Conservation (phyloP, 2,329 filamentous ascomycete genomes). For the Trichoderma brevicompactum region DNA sequence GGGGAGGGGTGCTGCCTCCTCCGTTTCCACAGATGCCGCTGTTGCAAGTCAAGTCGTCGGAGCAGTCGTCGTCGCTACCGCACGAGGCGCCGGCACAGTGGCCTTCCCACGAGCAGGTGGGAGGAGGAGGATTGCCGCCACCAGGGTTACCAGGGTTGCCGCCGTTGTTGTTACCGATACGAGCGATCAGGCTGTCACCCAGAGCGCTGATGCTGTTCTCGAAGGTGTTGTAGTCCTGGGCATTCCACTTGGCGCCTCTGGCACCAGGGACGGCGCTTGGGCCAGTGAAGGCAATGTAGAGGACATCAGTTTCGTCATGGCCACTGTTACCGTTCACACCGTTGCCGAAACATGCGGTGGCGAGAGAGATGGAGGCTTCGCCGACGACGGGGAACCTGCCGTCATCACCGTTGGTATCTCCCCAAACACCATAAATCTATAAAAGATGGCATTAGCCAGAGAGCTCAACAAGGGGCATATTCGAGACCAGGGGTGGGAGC, state of each 20-base stretch:
- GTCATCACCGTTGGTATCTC: conserved; percentile 62
- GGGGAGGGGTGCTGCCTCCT: background rate
- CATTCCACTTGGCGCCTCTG: conserved; percentile 58
- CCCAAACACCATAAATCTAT: conserved; percentile 63
- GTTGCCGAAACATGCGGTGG: conserved; percentile 60
- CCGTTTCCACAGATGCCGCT: conserved; percentile 31
- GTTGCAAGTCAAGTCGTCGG: conserved; percentile 31
- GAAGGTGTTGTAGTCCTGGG: conserved; percentile 54
- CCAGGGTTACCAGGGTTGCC: too few species aligned
- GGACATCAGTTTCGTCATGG: conserved; percentile 60
- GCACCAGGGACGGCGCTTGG: conserved; percentile 60
- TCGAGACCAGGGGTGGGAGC: background rate
- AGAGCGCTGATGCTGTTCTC: conserved; percentile 55
- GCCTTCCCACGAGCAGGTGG: conserved; percentile 30
- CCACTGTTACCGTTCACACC: conserved; percentile 59
- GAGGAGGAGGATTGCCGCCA: background rate
- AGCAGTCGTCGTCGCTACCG: conserved; percentile 29
- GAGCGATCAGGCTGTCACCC: conserved; percentile 56
- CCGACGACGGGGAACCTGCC: conserved; percentile 54
- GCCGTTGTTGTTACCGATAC: conserved; percentile 34
- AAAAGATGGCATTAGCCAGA: background rate
- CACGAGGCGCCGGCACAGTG: conserved; percentile 30
- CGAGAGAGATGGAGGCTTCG: conserved; percentile 62
- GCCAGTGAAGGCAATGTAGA: conserved; percentile 66
- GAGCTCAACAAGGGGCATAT: background rate